Evolutionary conservation across 306 rosid species (phyloP).

Genomic region (Argentina anserina): DNA sequence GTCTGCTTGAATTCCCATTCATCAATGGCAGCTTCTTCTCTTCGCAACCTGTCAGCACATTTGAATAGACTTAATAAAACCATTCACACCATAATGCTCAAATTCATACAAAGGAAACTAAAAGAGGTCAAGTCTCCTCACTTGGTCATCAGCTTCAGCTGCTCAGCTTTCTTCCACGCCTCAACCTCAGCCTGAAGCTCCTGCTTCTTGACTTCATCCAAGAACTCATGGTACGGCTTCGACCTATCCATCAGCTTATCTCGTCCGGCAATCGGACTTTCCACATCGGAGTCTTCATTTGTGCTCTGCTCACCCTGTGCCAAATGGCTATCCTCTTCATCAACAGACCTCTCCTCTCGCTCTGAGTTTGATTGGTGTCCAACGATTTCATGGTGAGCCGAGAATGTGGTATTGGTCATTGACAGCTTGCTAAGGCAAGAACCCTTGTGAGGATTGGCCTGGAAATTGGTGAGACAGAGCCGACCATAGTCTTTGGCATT

Average conservation of each 20-base stretch:
- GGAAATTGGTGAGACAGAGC: constrained; percentile 20
- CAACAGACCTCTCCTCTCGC: constrained; percentile 39
- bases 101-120: too few relatives aligned
- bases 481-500: constrained; percentile 32
- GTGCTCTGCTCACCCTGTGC: constrained; percentile 24
- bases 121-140: constrained; percentile 12
- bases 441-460: constrained; percentile 33
- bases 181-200: constrained; percentile 43
- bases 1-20: constrained; percentile 57
- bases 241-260: constrained; percentile 18
- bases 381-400: constrained; percentile 22
- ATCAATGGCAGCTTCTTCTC: constrained; percentile 49
- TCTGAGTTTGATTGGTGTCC: constrained; percentile 26
- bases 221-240: constrained; percentile 41
- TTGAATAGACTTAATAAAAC: not conserved
- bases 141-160: constrained; percentile 43
- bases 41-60: constrained; percentile 37
- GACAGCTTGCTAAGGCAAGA: constrained; percentile 24
- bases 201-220: constrained; percentile 46
- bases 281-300: constrained; percentile 11
- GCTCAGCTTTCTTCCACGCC: constrained; percentile 45
- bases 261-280: constrained; percentile 8
- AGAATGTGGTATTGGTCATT: not conserved
- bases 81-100: not conserved
- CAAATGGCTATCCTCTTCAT: constrained; percentile 27